Evolutionary conservation across 2,329 filamentous ascomycete genomes (phyloP), one percentile per base, ranked within the genome.

Genomic region (Penicillium thymicola): DNA sequence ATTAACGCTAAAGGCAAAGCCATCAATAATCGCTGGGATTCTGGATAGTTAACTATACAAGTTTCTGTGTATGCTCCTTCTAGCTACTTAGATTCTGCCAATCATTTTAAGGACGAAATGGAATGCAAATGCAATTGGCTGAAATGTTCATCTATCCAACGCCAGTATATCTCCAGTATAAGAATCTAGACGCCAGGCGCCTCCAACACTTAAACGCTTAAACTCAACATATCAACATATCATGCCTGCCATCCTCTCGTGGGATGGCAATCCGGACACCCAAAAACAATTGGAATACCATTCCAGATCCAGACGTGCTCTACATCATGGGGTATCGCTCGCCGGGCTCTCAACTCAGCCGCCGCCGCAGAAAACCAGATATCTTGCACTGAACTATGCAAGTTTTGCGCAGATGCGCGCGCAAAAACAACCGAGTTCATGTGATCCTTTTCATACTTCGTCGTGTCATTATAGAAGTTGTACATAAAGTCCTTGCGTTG

Each of bases 401-500:
- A 57, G 51, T 70, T 68, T 37, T 65, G 61, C 30, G 64, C 63
- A 18, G 71, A 59, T 8, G 67, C 57, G 18, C 57, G 61, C 36
- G 69, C 69, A 61, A 75, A 76, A n/a, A 77, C 66, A 51, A 69
- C 64, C 16, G 69, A 69, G 38, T 72, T 70, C 64, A 73, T 71
- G 42, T 71, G 70, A 54, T 76, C 73, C 51, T 72, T 74, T 58
- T 70, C 68, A 54, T 73, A 67, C 30, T 59, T 58, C 41, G 63
- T 72, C 61, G 72, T 72, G 54, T 77, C 75, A n/a, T 67, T 63
- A 49, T 76, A 67, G 53, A 77, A 77, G 44, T 76, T 77, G 44
- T 69, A 66, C 75, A 77, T 77, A 56, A 77, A 77, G 32, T 75
- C 71, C 59, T 70, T 77, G 27, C 75, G 70, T 57, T 76, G 72